phyloP scores from a whole-genome alignment of 108 stramenopile species.

The Licmophora abbreviata region DNA sequence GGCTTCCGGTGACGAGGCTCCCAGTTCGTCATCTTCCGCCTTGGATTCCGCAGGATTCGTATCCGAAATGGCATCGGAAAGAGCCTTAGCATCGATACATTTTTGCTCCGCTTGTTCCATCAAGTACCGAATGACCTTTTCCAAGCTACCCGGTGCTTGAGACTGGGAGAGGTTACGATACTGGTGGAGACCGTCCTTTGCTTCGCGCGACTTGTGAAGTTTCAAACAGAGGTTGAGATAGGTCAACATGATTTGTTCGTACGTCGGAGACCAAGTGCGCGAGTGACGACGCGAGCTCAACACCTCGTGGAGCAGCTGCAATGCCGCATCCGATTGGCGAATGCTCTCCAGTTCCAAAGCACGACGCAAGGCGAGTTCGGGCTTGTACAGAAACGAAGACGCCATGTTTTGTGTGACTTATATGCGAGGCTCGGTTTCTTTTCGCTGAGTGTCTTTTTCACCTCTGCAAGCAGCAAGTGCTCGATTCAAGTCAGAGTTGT shows the following conservation, averaged over 20 bases:
- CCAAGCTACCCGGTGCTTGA: conserved; percentile 90
- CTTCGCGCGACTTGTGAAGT: conserved; percentile 73
- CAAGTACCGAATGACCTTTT: conserved; percentile 89
- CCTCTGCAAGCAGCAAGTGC: too few species aligned
- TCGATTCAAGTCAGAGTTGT: too few species aligned
- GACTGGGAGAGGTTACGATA: conserved; percentile 91
- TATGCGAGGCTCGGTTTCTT: too few species aligned
- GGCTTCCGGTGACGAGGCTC: conserved; percentile 79
- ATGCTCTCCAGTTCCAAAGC: conserved; percentile 60
- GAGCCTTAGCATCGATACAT: conserved; percentile 69
- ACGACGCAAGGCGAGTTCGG: conserved; percentile 67
- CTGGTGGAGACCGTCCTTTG: conserved; percentile 98
- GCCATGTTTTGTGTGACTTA: neutral
- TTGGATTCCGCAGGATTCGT: conserved; percentile 21
- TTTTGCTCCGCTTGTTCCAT: conserved; percentile 70
- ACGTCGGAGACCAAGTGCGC: conserved; percentile 92
- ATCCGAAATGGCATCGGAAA: conserved; percentile 35
- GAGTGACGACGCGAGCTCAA: conserved; percentile 70
- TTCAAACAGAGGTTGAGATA: conserved; percentile 92
- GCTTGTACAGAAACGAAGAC: conserved; percentile 42
- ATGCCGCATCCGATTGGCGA: conserved; percentile 52
- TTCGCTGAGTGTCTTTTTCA: too few species aligned
- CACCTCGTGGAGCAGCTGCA: conserved; percentile 69
- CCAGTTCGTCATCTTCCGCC: conserved; percentile 79
- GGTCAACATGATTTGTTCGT: conserved; percentile 90